phyloP scores from a whole-genome alignment of 495 filamentous ascomycete genomes.

The Aspergillus sclerotiicarbonarius region DNA sequence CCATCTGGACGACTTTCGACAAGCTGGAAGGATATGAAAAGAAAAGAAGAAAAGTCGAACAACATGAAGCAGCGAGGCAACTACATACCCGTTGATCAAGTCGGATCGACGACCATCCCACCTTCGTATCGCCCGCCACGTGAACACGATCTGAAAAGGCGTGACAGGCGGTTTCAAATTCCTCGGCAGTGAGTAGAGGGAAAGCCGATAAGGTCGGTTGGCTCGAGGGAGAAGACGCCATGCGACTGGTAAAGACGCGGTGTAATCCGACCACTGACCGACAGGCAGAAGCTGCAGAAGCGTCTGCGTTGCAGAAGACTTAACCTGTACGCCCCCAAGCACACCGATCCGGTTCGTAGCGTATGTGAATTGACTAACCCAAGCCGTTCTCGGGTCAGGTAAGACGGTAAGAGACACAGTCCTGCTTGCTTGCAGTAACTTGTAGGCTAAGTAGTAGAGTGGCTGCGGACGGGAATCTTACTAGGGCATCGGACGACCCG shows the following conservation, averaged over 20 bases:
- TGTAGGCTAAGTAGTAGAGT: neutral
- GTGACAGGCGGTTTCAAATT: slow-evolving; percentile 62
- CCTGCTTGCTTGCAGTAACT: slow-evolving; percentile 11
- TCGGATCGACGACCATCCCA: slow-evolving; percentile 30
- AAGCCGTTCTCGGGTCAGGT: slow-evolving; percentile 10
- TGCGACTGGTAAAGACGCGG: slow-evolving; percentile 25
- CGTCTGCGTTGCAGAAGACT: slow-evolving; percentile 9
- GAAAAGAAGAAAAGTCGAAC: neutral
- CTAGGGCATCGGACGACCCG: neutral
- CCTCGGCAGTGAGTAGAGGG: slow-evolving; percentile 56
- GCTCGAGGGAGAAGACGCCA: slow-evolving; percentile 13
- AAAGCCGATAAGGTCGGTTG: slow-evolving; percentile 26
- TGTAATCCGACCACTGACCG: slow-evolving; percentile 17
- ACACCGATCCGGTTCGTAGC: slow-evolving; percentile 17
- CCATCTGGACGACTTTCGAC: neutral
- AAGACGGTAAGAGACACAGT: slow-evolving; percentile 4
- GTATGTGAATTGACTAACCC: neutral
- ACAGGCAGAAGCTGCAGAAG: slow-evolving; percentile 13
- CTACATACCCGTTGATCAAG: slow-evolving; percentile 17
- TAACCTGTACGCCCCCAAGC: neutral
- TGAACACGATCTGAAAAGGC: slow-evolving; percentile 54
- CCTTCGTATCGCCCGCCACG: slow-evolving; percentile 17
- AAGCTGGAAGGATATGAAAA: too few species aligned
- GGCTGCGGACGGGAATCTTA: neutral
- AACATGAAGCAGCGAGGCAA: neutral